A percentile compares a stretch with the other conserved stretches of the same genome.
These are phyloP conservation scores for Neolentinus lepideus DNA, from an alignment of 1,284 basidiomycete species.

Conservation along the genomic window DNA sequence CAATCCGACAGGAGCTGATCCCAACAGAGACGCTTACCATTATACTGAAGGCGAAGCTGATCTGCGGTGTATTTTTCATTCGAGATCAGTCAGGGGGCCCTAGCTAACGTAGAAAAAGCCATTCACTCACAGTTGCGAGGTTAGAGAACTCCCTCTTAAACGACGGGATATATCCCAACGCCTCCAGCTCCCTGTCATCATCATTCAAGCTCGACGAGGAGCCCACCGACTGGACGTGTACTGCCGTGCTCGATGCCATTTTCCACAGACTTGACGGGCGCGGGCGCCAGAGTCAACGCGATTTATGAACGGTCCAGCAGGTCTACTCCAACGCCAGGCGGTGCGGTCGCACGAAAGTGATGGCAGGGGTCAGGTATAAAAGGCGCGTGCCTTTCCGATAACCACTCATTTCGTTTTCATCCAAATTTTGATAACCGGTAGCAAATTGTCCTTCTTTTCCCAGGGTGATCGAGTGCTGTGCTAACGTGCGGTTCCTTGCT, in stretches of 20 bases:
- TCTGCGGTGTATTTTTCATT: conserved; percentile 28
- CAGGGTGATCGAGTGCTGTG: neutral
- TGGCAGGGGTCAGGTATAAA: neutral
- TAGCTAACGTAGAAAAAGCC: neutral
- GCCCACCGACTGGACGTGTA: neutral
- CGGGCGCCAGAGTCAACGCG: neutral
- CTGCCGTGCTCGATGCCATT: neutral
- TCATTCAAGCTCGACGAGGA: conserved; percentile 17
- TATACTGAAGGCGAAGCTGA: conserved; percentile 74
- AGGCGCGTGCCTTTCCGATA: neutral
- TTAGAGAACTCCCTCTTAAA: conserved; percentile 71
- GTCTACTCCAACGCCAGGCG: neutral
- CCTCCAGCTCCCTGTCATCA: conserved; percentile 52
- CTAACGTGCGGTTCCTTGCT: neutral
- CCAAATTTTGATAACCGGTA: neutral
- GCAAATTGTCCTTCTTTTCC: neutral
- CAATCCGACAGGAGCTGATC: neutral
- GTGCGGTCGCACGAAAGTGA: neutral
- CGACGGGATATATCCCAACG: conserved; percentile 58
- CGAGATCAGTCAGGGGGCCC: neutral
- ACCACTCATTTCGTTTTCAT: neutral
- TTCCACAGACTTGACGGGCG: neutral
- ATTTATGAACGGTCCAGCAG: neutral
- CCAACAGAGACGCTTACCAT: conserved; percentile 38
- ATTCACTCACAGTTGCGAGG: conserved; percentile 41